Base-by-base conservation (phyloP, 345 rosid genomes). In the Acer campestre region DNA sequence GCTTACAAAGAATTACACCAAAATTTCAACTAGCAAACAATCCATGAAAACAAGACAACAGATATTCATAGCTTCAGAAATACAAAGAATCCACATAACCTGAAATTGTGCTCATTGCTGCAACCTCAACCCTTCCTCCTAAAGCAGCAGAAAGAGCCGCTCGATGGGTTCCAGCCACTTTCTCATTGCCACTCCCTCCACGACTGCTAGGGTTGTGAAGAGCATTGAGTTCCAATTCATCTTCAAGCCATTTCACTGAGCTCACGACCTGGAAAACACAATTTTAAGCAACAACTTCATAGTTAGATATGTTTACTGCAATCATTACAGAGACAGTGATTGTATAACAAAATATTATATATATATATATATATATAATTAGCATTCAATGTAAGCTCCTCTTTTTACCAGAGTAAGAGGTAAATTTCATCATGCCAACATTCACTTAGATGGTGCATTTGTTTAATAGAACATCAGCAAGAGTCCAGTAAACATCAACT, bases 171-270 rank as follows among this genome's bases (percentile, higher is more conserved):
- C 84, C 84, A 76, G 97, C 99, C 74, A 88, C 97, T 88, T 97
- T 97, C 83, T 97, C 98, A 80, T 92, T 97, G 83, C 98, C 93
- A 86, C 88, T 94, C 65, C 92, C 99, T 72, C 85, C 86, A 83
- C 98, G 97, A 79, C 98, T 97, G 66, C 93, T 91, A 78, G 98
- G 98, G 78, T 91, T 92, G 81, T 92, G 98, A 77, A 94, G 97
- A 63, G 99, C 98, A 75, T 94, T 94, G 58, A 97, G 93, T 86
- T 97, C 99, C 84, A 97, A 79, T 86, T 97, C 98, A 83, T 97
- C 99, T 89, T 94, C 99, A 78, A 97, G 98, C 99, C 99, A 97
- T 82, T 97, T 97, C 56, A 97, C 98, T 22, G 98, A 92, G 86
- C 98, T 94, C 76, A 94, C 98, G 75, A 96, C 98, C 99, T 96